A percentile compares a stretch with the other conserved stretches of the same genome.
Evolutionary conservation across 2,329 filamentous ascomycete species (phyloP).

Genomic region (Penicillium concentricum): DNA sequence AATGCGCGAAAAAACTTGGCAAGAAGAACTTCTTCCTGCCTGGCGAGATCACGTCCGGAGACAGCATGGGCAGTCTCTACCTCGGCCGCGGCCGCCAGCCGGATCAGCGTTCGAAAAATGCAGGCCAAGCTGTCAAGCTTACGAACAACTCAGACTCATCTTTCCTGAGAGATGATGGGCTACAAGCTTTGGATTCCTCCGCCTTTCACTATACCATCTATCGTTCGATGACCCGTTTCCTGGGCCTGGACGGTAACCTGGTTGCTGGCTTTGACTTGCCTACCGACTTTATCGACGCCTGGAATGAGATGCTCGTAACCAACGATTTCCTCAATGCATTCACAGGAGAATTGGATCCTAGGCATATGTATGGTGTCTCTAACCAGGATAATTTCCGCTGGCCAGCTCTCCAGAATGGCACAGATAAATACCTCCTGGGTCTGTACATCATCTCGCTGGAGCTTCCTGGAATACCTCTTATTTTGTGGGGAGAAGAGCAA

Average conservation of each 20-base stretch:
- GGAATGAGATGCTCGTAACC: slow-evolving; percentile 56
- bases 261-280: slow-evolving; percentile 55
- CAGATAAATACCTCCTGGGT: slow-evolving; percentile 56
- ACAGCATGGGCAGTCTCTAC: slow-evolving; percentile 60
- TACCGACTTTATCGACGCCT: slow-evolving; percentile 54
- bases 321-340: slow-evolving; percentile 62
- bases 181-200: slow-evolving; percentile 57
- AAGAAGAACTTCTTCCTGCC: slow-evolving; percentile 65
- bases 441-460: slow-evolving; percentile 59
- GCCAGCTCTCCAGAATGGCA: slow-evolving; percentile 59
- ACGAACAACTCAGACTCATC: slow-evolving; percentile 46
- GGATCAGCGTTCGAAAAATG: slow-evolving; percentile 44
- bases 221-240: slow-evolving; percentile 58
- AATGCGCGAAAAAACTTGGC: slow-evolving; percentile 56
- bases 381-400: slow-evolving; percentile 67
- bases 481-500: slow-evolving; percentile 66
- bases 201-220: slow-evolving; percentile 65
- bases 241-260: slow-evolving; percentile 59
- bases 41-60: slow-evolving; percentile 64
- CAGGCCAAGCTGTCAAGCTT: slow-evolving; percentile 47
- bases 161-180: slow-evolving; percentile 54
- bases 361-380: slow-evolving; percentile 63
- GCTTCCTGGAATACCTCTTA: slow-evolving; percentile 60
- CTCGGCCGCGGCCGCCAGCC: slow-evolving; percentile 61
- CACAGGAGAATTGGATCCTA: slow-evolving; percentile 61